phyloP scores from a whole-genome alignment of 2,329 filamentous ascomycete genomes.

The Pyrenophora graminea region DNA sequence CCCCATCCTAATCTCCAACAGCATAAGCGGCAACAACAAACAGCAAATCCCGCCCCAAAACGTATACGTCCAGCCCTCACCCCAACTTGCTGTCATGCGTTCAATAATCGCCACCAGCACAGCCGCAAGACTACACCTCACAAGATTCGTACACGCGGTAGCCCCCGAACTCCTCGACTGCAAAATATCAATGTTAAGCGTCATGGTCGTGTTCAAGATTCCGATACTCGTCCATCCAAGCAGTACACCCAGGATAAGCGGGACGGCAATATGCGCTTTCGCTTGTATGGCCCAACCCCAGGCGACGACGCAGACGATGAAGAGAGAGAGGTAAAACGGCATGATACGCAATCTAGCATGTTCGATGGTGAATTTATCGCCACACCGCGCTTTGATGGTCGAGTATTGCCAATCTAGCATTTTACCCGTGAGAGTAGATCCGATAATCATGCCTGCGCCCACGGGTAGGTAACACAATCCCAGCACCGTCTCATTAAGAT shows the following conservation, averaged over 20 bases:
- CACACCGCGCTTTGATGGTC: slow-evolving; percentile 33
- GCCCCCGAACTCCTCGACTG: slow-evolving; percentile 31
- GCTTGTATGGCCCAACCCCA: slow-evolving; percentile 35
- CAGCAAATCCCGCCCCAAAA: slow-evolving; percentile 31
- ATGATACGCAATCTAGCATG: slow-evolving; percentile 34
- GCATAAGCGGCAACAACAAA: slow-evolving; percentile 33
- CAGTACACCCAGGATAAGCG: slow-evolving; percentile 26
- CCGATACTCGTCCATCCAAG: slow-evolving; percentile 35
- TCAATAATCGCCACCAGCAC: slow-evolving; percentile 33
- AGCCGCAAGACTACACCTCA: slow-evolving; percentile 32
- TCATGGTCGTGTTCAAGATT: slow-evolving; percentile 38
- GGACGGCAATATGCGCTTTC: slow-evolving; percentile 28
- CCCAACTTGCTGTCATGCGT: slow-evolving; percentile 25
- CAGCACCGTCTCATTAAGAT: slow-evolving; percentile 30
- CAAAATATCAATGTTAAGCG: slow-evolving; percentile 37
- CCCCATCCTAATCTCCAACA: slow-evolving; percentile 34
- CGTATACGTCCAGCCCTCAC: slow-evolving; percentile 35
- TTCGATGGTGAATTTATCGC: slow-evolving; percentile 33
- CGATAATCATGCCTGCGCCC: slow-evolving; percentile 59
- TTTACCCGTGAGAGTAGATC: slow-evolving; percentile 57
- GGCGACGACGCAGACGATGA: slow-evolving; percentile 31
- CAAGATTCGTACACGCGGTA: slow-evolving; percentile 34
- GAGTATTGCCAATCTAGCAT: slow-evolving; percentile 59
- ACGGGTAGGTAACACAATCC: slow-evolving; percentile 57
- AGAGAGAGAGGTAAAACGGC: slow-evolving; percentile 32